Evolutionary conservation across 2,329 filamentous ascomycete species (phyloP).

Genomic region (Cladosporium sp.): DNA sequence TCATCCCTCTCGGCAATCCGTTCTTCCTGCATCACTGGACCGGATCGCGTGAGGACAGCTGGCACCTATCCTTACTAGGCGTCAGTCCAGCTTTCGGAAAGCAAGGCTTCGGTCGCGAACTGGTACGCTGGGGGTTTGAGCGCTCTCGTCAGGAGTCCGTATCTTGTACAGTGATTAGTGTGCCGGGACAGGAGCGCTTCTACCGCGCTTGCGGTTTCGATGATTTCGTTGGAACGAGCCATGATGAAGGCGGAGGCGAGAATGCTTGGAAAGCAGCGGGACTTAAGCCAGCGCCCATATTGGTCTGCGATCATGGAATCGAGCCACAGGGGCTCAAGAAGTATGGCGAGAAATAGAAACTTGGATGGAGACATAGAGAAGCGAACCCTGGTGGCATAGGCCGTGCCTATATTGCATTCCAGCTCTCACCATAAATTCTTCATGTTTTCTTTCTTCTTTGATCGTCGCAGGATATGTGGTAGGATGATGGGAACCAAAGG

Average conservation of each 20-base stretch:
- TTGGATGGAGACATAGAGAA: too few species aligned
- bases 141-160: conserved; percentile 50
- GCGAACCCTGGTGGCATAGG: too few species aligned
- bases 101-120: conserved; percentile 22
- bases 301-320: conserved; percentile 23
- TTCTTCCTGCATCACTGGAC: conserved; percentile 24
- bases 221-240: conserved; percentile 16
- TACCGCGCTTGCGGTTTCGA: conserved; percentile 25
- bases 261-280: neutral
- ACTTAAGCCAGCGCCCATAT: conserved; percentile 15
- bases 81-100: conserved; percentile 21
- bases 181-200: conserved; percentile 25
- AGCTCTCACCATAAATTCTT: too few species aligned
- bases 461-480: too few species aligned
- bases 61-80: conserved; percentile 23
- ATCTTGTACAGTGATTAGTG: conserved; percentile 24
- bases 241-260: conserved; percentile 18
- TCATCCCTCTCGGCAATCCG: conserved; percentile 16
- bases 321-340: conserved; percentile 18
- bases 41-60: conserved; percentile 22
- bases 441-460: too few species aligned
- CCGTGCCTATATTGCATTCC: too few species aligned
- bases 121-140: conserved; percentile 28
- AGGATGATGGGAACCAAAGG: too few species aligned
- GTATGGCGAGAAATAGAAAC: conserved; percentile 17